A percentile compares a stretch with the other conserved stretches of the same genome.
Evolutionary conservation across 345 rosid genomes (phyloP).

Genomic region (Cardiospermum halicacabum): DNA sequence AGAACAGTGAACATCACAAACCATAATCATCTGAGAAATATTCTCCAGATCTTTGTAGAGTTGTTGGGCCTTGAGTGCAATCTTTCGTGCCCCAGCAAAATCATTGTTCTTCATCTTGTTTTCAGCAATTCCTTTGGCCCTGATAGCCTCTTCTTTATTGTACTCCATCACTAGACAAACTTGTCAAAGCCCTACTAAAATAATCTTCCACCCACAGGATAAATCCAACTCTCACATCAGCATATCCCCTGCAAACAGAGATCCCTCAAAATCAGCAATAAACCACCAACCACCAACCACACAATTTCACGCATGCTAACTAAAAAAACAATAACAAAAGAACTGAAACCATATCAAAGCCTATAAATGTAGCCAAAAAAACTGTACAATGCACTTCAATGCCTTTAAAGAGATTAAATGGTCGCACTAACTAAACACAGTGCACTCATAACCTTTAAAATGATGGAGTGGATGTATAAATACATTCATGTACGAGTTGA

Average conservation of each 20-base stretch:
- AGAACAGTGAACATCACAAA: slow-evolving; percentile 87
- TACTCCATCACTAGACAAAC: slow-evolving; percentile 46
- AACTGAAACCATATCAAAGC: not conserved
- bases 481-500: too few species aligned
- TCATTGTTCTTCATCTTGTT: slow-evolving; percentile 51
- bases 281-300: too few species aligned
- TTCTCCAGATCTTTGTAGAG: slow-evolving; percentile 59
- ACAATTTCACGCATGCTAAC: too few species aligned
- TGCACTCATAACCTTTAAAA: not conserved
- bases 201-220: slow-evolving; percentile 4
- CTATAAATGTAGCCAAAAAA: not conserved
- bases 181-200: too few species aligned
- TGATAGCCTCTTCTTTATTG: slow-evolving; percentile 89
- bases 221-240: slow-evolving; percentile 5
- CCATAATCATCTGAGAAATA: slow-evolving; percentile 58
- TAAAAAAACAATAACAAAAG: not conserved
- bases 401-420: not conserved
- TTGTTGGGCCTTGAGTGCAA: slow-evolving; percentile 61
- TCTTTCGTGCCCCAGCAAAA: slow-evolving; percentile 58
- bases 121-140: slow-evolving; percentile 69
- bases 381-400: not conserved
- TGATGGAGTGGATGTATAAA: too few species aligned
- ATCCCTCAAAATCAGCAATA: slow-evolving; percentile 4
- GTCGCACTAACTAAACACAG: not conserved
- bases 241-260: slow-evolving; percentile 11